phyloP scores from a whole-genome alignment of 1,284 basidiomycete species.

The Violaceomyces palustris region DNA sequence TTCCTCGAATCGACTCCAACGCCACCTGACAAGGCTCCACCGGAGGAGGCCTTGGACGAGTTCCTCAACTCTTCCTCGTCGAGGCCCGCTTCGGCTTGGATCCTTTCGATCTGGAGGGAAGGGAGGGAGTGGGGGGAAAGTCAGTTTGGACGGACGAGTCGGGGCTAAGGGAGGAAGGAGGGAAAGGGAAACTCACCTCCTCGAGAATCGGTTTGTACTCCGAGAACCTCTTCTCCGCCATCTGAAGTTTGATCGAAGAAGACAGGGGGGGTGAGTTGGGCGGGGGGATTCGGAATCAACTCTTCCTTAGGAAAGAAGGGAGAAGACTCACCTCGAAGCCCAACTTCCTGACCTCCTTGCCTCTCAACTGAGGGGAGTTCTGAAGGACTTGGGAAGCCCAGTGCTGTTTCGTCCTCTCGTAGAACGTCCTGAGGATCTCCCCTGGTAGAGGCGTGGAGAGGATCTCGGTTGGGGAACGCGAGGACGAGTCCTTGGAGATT shows the following conservation, averaged over 20 bases:
- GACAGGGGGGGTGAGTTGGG: too few relatives aligned
- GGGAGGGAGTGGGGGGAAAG: background rate
- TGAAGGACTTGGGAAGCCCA: conserved; percentile 73
- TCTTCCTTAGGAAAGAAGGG: conserved; percentile 29
- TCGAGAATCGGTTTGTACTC: conserved; percentile 50
- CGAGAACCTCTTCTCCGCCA: conserved; percentile 43
- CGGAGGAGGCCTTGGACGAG: conserved; percentile 51
- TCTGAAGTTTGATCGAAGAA: too few relatives aligned
- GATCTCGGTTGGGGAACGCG: conserved; percentile 66
- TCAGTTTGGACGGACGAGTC: too few relatives aligned
- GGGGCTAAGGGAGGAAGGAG: background rate
- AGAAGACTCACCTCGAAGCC: conserved; percentile 53
- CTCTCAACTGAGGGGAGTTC: conserved; percentile 61
- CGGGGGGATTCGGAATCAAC: too few relatives aligned
- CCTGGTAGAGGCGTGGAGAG: conserved; percentile 79
- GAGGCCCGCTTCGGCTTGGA: conserved; percentile 76
- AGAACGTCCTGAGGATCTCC: conserved; percentile 81
- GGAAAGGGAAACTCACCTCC: conserved; percentile 21
- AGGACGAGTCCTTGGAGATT: conserved; percentile 64
- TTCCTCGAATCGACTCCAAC: conserved; percentile 30
- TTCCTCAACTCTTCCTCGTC: conserved; percentile 82
- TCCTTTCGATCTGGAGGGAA: conserved; percentile 63
- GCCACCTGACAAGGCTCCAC: conserved; percentile 22
- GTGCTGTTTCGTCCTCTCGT: conserved; percentile 64
- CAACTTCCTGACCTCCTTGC: conserved; percentile 73